Evolutionary conservation across 139 green algal species (phyloP).

Genomic region (Parachlorella kessleri): DNA sequence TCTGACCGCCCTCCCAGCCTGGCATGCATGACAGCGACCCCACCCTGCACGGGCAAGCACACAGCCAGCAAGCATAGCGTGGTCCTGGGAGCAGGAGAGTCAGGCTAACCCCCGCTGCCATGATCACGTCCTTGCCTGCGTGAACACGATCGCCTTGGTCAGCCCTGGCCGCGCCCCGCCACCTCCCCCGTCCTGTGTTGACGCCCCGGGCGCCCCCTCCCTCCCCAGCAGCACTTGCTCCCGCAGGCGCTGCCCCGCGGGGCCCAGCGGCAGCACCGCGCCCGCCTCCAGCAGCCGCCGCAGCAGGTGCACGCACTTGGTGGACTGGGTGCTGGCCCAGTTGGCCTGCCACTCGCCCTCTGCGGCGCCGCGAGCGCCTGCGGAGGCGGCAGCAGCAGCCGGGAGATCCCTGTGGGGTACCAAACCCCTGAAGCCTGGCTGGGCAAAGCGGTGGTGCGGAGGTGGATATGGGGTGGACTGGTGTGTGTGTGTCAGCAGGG

Average conservation of each 20-base stretch:
- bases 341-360: constrained; percentile 74
- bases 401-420: too few relatives aligned
- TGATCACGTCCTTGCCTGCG: constrained; percentile 72
- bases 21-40: background rate
- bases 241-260: background rate
- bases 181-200: background rate
- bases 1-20: too few relatives aligned
- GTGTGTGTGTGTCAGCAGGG: background rate
- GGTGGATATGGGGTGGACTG: background rate
- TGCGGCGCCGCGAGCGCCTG: constrained; percentile 18
- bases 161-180: background rate
- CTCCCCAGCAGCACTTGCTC: background rate
- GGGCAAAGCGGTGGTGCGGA: background rate
- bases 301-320: constrained; percentile 79
- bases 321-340: constrained; percentile 74
- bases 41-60: too few relatives aligned
- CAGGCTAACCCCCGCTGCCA: too few relatives aligned
- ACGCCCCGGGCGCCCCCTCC: background rate
- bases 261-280: constrained; percentile 18
- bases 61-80: background rate
- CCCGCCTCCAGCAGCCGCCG: constrained; percentile 58
- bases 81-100: background rate
- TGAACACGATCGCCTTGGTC: constrained; percentile 91
- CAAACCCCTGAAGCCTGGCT: too few relatives aligned
- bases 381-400: background rate